These are phyloP conservation scores for Cruciata laevipes DNA, from an alignment of 257 asterid genomes.

Conservation along the genomic window DNA sequence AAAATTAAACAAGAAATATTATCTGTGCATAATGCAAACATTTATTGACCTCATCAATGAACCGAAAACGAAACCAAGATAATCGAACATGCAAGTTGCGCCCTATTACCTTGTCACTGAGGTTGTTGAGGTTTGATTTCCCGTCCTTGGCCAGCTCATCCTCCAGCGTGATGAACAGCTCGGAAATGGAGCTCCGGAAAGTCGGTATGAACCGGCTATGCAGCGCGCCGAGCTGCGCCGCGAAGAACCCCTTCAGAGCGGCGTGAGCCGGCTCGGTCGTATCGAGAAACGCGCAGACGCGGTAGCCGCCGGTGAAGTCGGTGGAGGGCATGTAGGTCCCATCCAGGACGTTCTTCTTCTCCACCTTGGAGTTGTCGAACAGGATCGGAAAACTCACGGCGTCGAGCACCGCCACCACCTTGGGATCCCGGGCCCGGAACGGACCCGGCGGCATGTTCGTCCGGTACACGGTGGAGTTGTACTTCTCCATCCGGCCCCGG, in stretches of 20 bases:
- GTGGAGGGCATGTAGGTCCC: constrained; percentile 81
- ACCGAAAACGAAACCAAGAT: background rate
- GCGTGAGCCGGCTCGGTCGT: constrained; percentile 49
- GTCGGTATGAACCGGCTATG: constrained; percentile 37
- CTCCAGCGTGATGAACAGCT: constrained; percentile 41
- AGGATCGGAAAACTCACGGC: constrained; percentile 58
- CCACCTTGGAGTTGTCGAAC: constrained; percentile 68
- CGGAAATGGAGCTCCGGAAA: constrained; percentile 33
- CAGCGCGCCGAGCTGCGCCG: constrained; percentile 25
- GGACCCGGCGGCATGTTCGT: constrained; percentile 56
- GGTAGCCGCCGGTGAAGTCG: constrained; percentile 55
- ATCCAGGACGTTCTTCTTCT: constrained; percentile 59
- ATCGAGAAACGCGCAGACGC: constrained; percentile 67
- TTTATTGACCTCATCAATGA: background rate
- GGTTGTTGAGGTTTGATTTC: constrained; percentile 37
- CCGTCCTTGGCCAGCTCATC: constrained; percentile 35
- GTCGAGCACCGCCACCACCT: constrained; percentile 49
- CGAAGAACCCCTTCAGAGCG: constrained; percentile 34
- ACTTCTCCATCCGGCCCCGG: constrained; percentile 27
- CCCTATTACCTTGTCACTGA: constrained; percentile 24
- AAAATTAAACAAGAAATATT: too few species aligned
- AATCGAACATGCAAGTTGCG: background rate
- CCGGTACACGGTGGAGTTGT: constrained; percentile 45
- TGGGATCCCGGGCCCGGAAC: constrained; percentile 31
- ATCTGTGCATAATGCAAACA: background rate